A percentile compares a stretch with the other conserved stretches of the same genome.
Evolutionary conservation across 2,329 filamentous ascomycete species (phyloP).

Genomic region (Exserohilum turcica): DNA sequence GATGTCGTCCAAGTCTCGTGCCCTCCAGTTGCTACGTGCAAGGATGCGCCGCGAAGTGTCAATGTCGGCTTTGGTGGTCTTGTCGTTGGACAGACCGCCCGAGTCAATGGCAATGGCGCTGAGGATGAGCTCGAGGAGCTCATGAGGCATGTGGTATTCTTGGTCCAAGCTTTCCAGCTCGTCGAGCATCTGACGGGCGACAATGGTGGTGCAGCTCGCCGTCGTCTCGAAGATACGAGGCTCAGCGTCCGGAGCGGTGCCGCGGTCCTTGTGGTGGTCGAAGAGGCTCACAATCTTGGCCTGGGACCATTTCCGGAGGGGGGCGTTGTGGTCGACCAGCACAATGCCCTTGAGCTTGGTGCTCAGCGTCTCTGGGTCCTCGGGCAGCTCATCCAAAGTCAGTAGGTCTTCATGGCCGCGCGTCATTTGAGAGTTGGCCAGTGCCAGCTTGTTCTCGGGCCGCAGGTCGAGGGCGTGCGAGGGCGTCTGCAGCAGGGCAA

Average conservation of each 20-base stretch:
- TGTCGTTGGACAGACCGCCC: conserved; percentile 44
- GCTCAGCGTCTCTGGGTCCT: conserved; percentile 53
- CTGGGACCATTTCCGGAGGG: conserved; percentile 52
- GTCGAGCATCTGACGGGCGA: conserved; percentile 55
- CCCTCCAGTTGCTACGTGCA: conserved; percentile 51
- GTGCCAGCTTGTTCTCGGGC: conserved; percentile 55
- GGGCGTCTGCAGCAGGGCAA: conserved; percentile 55
- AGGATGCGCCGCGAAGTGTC: conserved; percentile 49
- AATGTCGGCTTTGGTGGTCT: conserved; percentile 49
- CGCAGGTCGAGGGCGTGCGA: conserved; percentile 54
- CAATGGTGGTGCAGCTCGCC: conserved; percentile 54
- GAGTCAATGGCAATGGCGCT: conserved; percentile 56
- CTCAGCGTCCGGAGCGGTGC: conserved; percentile 49
- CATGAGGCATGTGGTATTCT: conserved; percentile 57
- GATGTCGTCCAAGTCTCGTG: conserved; percentile 47
- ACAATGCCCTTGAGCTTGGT: conserved; percentile 53
- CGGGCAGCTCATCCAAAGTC: conserved; percentile 55
- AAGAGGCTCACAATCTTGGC: conserved; percentile 55
- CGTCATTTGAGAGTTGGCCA: conserved; percentile 55
- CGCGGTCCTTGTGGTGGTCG: conserved; percentile 54
- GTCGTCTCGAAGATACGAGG: conserved; percentile 54
- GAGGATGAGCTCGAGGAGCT: conserved; percentile 56
- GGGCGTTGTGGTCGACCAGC: conserved; percentile 52
- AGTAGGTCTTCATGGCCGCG: conserved; percentile 54
- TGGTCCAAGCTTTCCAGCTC: conserved; percentile 51